Conservation (phyloP, 139 green algal species). For the Chlorella sp. region DNA sequence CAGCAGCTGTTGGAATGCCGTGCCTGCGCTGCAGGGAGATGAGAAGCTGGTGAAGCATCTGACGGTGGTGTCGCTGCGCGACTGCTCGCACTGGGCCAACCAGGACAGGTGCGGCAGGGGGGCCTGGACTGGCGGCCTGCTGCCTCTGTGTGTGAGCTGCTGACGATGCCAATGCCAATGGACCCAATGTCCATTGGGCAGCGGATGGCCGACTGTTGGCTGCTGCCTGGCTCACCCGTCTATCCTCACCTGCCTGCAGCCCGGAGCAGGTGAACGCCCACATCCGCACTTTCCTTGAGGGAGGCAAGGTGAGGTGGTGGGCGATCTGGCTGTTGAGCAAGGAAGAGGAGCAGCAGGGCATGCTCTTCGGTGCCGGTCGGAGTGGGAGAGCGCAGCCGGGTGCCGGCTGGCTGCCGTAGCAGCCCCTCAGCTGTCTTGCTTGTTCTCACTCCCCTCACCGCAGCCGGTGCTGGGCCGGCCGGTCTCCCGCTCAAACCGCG, state of each 20-base stretch:
- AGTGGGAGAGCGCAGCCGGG: too few species aligned
- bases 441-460: not conserved
- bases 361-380: too few species aligned
- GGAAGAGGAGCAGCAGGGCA: too few species aligned
- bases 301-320: not conserved
- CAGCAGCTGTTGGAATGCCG: not conserved
- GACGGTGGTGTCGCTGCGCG: conserved; percentile 48
- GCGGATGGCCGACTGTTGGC: too few species aligned
- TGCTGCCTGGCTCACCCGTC: too few species aligned
- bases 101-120: conserved; percentile 46
- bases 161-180: not conserved
- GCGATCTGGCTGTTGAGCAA: too few species aligned
- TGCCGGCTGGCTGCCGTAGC: too few species aligned
- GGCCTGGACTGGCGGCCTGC: not conserved
- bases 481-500: too few species aligned
- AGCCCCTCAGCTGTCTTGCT: not conserved
- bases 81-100: conserved; percentile 77
- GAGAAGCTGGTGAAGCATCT: conserved; percentile 41
- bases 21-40: not conserved
- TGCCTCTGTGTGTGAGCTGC: not conserved
- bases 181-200: not conserved
- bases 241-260: conserved; percentile 2
- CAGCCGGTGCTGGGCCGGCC: too few species aligned
- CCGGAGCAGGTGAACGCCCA: conserved; percentile 33
- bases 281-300: conserved; percentile 17